Conservation (phyloP, 768 basidiomycete genomes). For the Mycena amicta region DNA sequence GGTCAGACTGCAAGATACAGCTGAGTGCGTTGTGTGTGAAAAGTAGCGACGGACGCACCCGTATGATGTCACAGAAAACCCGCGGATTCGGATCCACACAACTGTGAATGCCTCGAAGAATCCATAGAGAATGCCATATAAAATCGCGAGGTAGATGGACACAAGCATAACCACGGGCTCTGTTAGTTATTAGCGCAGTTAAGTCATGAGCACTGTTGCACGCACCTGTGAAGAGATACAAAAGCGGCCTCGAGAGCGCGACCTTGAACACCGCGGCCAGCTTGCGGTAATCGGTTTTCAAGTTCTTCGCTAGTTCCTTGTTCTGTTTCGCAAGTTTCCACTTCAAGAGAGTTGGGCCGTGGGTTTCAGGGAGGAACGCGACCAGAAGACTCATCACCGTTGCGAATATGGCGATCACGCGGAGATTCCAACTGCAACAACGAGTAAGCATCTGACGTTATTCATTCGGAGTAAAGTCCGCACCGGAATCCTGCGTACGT, state of each 20-base stretch:
- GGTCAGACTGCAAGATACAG: too few species aligned
- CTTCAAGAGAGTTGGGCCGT: neutral
- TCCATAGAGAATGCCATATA: slow-evolving; percentile 20
- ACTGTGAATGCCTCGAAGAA: slow-evolving; percentile 21
- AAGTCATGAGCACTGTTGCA: neutral
- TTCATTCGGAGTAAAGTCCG: neutral
- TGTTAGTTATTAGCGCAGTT: too few species aligned
- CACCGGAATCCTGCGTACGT: neutral
- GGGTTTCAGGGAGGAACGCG: neutral
- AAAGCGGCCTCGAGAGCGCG: neutral
- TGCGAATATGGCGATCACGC: neutral
- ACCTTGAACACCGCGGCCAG: neutral
- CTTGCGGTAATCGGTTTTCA: neutral
- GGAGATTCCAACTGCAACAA: neutral
- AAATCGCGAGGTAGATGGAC: slow-evolving; percentile 16
- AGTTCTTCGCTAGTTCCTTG: neutral
- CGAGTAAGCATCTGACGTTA: neutral
- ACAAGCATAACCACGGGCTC: slow-evolving; percentile 23
- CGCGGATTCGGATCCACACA: slow-evolving; percentile 18
- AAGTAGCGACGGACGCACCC: too few species aligned
- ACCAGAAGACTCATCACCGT: neutral
- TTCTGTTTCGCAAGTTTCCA: neutral
- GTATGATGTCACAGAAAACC: slow-evolving; percentile 13
- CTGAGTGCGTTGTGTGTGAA: too few species aligned
- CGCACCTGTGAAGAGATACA: neutral